Conservation (phyloP, 1,139 yeast genomes). For the Magnusiomyces tetraspermus region DNA sequence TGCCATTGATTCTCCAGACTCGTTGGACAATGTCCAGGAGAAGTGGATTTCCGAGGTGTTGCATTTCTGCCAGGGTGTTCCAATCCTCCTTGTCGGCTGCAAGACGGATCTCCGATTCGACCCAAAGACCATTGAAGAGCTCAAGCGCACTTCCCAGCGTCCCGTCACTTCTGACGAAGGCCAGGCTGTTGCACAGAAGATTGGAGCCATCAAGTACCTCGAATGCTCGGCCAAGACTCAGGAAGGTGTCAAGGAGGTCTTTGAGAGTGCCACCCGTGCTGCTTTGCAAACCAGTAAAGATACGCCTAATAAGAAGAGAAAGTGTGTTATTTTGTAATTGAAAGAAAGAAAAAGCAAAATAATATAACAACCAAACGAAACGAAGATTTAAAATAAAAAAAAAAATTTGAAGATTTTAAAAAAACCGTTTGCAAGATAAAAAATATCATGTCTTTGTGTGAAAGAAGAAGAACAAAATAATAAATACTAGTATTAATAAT, state of each 20-base stretch:
- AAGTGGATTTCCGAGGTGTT: conserved; percentile 91
- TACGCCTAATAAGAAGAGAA: conserved; percentile 11
- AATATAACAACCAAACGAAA: neutral
- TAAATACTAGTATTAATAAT: no score
- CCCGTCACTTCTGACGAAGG: conserved; percentile 85
- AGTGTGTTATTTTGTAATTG: neutral
- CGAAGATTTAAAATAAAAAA: no score
- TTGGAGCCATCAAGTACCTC: conserved; percentile 73
- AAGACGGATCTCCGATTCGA: conserved; percentile 77
- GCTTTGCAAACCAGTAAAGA: conserved; percentile 54
- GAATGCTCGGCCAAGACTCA: conserved; percentile 80
- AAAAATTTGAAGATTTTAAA: no score
- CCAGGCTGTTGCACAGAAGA: conserved; percentile 67
- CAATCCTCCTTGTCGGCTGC: conserved; percentile 84
- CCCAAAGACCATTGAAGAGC: conserved; percentile 68
- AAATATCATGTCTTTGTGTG: no score
- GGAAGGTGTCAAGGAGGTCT: conserved; percentile 68
- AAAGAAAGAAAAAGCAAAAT: neutral
- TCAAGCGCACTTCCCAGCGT: conserved; percentile 71
- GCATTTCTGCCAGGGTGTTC: conserved; percentile 92
- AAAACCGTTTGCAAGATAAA: no score
- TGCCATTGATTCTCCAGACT: conserved; percentile 85
- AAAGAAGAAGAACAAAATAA: no score
- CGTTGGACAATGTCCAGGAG: conserved; percentile 85
- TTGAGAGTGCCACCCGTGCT: conserved; percentile 86